Evolutionary conservation across 2,329 filamentous ascomycete genomes (phyloP).

Genomic region (Fusarium floridanum): DNA sequence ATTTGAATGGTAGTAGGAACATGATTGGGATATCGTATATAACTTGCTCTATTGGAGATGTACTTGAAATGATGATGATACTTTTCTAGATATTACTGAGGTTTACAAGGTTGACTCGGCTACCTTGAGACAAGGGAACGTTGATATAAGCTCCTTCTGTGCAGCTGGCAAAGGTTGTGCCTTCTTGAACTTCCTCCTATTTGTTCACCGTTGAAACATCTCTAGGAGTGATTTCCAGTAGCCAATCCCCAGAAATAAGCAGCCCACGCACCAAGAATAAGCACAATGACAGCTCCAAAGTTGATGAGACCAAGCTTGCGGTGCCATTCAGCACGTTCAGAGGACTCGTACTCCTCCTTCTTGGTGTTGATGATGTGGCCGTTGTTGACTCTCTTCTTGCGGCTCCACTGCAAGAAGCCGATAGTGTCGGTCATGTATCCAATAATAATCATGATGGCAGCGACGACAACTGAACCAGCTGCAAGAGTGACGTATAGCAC

Average conservation of each 20-base stretch:
- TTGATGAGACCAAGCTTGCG: slow-evolving; percentile 56
- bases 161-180: not conserved
- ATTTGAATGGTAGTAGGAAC: not conserved
- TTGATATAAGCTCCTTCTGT: not conserved
- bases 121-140: not conserved
- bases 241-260: slow-evolving; percentile 73
- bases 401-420: slow-evolving; percentile 68
- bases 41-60: not conserved
- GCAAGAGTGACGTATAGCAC: slow-evolving; percentile 69
- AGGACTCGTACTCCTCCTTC: slow-evolving; percentile 56
- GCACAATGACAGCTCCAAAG: slow-evolving; percentile 58
- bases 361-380: slow-evolving; percentile 59
- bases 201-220: not conserved
- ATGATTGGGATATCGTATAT: not conserved
- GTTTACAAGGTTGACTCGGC: not conserved
- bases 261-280: slow-evolving; percentile 65
- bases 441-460: slow-evolving; percentile 53
- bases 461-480: slow-evolving; percentile 61
- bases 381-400: slow-evolving; percentile 62
- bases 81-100: not conserved
- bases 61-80: not conserved
- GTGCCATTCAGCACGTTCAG: slow-evolving; percentile 53
- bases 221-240: slow-evolving; percentile 57
- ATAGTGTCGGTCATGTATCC: slow-evolving; percentile 58
- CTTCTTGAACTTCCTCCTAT: not conserved